A percentile compares a stretch with the other conserved stretches of the same genome.
phyloP scores from a whole-genome alignment of 179 eudicot genomes.

The Corrigiola litoralis region DNA sequence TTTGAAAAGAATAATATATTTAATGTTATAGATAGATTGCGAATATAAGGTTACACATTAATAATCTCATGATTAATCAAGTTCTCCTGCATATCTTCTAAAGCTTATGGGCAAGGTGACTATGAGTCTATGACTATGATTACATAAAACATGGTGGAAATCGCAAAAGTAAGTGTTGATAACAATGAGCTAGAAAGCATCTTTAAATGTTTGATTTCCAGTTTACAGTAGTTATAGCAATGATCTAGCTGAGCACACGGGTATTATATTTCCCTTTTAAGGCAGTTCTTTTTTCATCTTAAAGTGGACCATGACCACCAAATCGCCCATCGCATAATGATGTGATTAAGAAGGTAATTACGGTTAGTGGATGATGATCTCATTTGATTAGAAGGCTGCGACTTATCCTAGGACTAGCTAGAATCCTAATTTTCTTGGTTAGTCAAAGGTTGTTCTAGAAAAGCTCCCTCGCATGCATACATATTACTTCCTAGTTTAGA shows the following conservation, averaged over 20 bases:
- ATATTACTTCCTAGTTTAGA: background rate
- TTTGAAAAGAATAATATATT: too few relatives aligned
- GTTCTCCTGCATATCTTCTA: too few relatives aligned
- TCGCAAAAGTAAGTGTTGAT: slow-evolving; percentile 9
- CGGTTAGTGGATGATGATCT: slow-evolving; percentile 9
- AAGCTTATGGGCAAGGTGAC: background rate
- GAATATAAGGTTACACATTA: too few relatives aligned
- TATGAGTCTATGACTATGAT: slow-evolving; percentile 18
- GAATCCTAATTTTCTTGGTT: slow-evolving; percentile 7
- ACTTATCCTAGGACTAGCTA: slow-evolving; percentile 4
- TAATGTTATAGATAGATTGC: too few relatives aligned
- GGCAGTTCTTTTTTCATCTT: background rate
- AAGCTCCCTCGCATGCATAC: background rate
- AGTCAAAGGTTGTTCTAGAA: slow-evolving; percentile 18
- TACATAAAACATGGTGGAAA: slow-evolving; percentile 23
- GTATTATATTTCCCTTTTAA: background rate
- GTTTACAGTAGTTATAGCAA: slow-evolving; percentile 9
- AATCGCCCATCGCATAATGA: background rate
- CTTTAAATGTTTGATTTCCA: background rate
- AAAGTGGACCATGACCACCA: background rate
- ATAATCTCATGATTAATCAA: too few relatives aligned
- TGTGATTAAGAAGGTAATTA: background rate
- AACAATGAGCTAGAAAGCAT: slow-evolving; percentile 16
- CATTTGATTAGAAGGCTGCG: slow-evolving; percentile 13
- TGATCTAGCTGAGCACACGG: slow-evolving; percentile 6